Percentiles rank a stretch among this genome's conserved stretches.
These are phyloP conservation scores for Helminthosporium solani DNA, from an alignment of 2,329 filamentous ascomycete species.

Conservation along the genomic window DNA sequence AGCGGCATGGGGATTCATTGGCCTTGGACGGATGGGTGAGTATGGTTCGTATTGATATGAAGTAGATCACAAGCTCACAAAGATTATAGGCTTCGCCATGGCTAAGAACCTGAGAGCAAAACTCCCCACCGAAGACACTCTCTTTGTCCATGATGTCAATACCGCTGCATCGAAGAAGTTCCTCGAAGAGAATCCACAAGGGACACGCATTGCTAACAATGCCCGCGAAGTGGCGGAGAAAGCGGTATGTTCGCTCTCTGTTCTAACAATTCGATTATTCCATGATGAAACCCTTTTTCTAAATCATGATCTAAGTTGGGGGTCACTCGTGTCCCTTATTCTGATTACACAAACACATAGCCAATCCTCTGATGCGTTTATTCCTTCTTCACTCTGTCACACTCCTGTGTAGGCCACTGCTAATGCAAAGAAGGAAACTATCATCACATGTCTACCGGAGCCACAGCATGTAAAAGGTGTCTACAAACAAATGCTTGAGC, in stretches of 20 bases:
- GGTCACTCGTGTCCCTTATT: slow-evolving; percentile 54
- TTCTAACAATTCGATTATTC: slow-evolving; percentile 8
- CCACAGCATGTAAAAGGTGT: slow-evolving; percentile 83
- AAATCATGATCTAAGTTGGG: slow-evolving; percentile 76
- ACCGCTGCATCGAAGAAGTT: slow-evolving; percentile 57
- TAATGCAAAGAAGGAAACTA: slow-evolving; percentile 64
- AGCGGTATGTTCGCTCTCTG: slow-evolving; percentile 56
- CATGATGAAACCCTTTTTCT: slow-evolving; percentile 54
- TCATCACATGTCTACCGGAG: slow-evolving; percentile 87
- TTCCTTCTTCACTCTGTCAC: slow-evolving; percentile 7
- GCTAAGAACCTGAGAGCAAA: slow-evolving; percentile 69
- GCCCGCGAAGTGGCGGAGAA: slow-evolving; percentile 65
- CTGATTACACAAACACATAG: slow-evolving; percentile 67
- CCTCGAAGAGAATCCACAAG: slow-evolving; percentile 54
- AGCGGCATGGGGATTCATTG: slow-evolving; percentile 53
- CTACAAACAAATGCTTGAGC: slow-evolving; percentile 72
- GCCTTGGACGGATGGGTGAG: slow-evolving; percentile 53
- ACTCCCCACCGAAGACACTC: slow-evolving; percentile 61
- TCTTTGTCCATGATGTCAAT: slow-evolving; percentile 68
- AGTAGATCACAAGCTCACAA: slow-evolving; percentile 11
- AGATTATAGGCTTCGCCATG: slow-evolving; percentile 65
- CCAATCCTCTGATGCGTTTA: slow-evolving; percentile 68
- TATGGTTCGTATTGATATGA: slow-evolving; percentile 2
- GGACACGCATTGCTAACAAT: slow-evolving; percentile 57
- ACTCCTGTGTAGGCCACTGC: slow-evolving; percentile 7